Evolutionary conservation across 1,284 basidiomycete species (phyloP).

Genomic region (Trametes polyzona): DNA sequence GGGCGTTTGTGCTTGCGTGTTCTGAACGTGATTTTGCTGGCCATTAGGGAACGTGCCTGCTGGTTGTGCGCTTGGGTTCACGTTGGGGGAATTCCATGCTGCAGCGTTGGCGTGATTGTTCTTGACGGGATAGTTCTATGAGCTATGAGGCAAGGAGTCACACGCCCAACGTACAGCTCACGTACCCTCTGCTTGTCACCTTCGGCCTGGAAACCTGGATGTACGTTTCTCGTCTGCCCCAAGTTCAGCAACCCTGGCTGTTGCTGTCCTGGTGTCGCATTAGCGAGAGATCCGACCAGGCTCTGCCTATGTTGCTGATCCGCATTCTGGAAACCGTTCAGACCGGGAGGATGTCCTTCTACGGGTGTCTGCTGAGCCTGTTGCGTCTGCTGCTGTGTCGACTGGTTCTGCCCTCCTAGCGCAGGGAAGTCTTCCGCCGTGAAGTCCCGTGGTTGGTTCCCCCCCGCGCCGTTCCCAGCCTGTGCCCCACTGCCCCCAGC

Average conservation of each 20-base stretch:
- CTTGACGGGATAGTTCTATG: conserved; percentile 60
- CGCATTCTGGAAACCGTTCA: conserved; percentile 67
- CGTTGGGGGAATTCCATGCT: conserved; percentile 62
- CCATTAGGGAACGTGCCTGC: conserved; percentile 32
- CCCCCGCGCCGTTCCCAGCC: conserved; percentile 40
- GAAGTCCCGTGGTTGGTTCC: conserved; percentile 65
- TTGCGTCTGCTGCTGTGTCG: conserved; percentile 40
- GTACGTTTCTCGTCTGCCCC: conserved; percentile 57
- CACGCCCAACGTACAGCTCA: conserved; percentile 24
- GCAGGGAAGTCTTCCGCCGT: conserved; percentile 84
- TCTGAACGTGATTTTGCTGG: conserved; percentile 38
- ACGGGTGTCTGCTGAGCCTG: conserved; percentile 38
- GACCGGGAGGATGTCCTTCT: conserved; percentile 65
- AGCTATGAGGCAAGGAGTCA: conserved; percentile 9
- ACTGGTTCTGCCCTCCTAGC: conserved; percentile 59
- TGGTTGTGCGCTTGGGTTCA: conserved; percentile 41
- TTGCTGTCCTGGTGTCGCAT: conserved; percentile 43
- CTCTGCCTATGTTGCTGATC: conserved; percentile 58
- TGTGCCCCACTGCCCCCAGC: conserved; percentile 43
- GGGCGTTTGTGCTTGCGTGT: conserved; percentile 34
- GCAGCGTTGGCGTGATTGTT: conserved; percentile 50
- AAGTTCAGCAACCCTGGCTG: conserved; percentile 73
- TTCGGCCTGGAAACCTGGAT: conserved; percentile 66
- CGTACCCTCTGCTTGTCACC: conserved; percentile 74
- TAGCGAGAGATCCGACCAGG: conserved; percentile 54